Evolutionary conservation across 208 protist species (phyloP).

Genomic region (Trypanosoma congolense): DNA sequence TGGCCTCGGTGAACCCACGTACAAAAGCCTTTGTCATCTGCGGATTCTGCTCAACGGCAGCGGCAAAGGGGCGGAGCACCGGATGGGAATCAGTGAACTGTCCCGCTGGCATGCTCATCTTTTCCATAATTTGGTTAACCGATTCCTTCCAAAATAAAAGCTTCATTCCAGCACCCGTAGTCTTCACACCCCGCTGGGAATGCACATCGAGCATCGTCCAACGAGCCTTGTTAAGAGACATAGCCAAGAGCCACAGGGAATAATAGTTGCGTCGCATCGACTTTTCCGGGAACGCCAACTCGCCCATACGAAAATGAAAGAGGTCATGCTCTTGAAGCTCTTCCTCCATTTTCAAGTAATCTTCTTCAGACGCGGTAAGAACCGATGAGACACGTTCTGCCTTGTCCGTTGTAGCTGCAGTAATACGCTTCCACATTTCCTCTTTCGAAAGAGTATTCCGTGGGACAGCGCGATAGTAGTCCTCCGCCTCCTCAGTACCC

Average conservation of each 20-base stretch:
- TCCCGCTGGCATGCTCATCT: slow-evolving; percentile 47
- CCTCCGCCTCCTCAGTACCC: slow-evolving; percentile 44
- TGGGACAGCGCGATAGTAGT: slow-evolving; percentile 77
- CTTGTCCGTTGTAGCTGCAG: slow-evolving; percentile 34
- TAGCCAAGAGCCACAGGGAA: slow-evolving; percentile 76
- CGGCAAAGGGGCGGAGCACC: slow-evolving; percentile 75
- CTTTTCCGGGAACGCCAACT: slow-evolving; percentile 62
- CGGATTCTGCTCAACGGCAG: slow-evolving; percentile 56
- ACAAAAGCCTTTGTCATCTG: slow-evolving; percentile 86
- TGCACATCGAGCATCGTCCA: slow-evolving; percentile 89
- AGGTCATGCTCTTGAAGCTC: slow-evolving; percentile 70
- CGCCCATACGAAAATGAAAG: slow-evolving; percentile 79
- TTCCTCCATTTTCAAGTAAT: slow-evolving; percentile 80
- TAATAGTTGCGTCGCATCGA: slow-evolving; percentile 77
- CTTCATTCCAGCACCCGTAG: slow-evolving; percentile 88
- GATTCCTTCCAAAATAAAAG: slow-evolving; percentile 87
- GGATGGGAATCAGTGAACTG: slow-evolving; percentile 88
- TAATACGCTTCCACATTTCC: slow-evolving; percentile 82
- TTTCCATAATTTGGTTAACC: slow-evolving; percentile 60
- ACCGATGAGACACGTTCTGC: slow-evolving; percentile 31
- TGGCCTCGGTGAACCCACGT: slow-evolving; percentile 83
- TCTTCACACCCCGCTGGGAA: slow-evolving; percentile 79
- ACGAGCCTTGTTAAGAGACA: slow-evolving; percentile 84
- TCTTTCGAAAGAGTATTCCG: slow-evolving; percentile 80
- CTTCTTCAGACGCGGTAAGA: slow-evolving; percentile 48